These are phyloP conservation scores for Gonapodya sp. DNA, from an alignment of 192 early-diverging fungal genomes.

Conservation along the genomic window DNA sequence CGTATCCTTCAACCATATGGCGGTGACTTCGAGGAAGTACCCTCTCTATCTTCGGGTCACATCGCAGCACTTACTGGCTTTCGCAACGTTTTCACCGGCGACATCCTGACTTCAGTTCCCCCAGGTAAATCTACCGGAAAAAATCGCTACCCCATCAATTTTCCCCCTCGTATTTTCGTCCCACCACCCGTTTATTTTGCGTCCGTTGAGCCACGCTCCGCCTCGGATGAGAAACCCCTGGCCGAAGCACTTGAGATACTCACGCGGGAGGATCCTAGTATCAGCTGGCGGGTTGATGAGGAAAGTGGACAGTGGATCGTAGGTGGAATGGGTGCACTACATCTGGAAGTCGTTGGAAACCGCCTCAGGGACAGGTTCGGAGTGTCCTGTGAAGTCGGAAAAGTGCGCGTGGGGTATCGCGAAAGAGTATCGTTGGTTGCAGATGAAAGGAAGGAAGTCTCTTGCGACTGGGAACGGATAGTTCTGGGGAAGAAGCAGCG, in stretches of 20 bases:
- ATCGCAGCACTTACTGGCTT: slow-evolving; percentile 79
- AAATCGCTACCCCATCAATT: background rate
- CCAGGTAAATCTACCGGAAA: background rate
- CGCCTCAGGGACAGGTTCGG: slow-evolving; percentile 71
- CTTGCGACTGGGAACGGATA: slow-evolving; percentile 54
- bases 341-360: slow-evolving; percentile 81
- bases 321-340: slow-evolving; percentile 91
- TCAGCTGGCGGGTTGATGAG: slow-evolving; percentile 57
- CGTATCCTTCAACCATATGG: slow-evolving; percentile 88
- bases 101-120: slow-evolving; percentile 40
- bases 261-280: slow-evolving; percentile 78
- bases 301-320: slow-evolving; percentile 84
- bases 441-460: slow-evolving; percentile 20
- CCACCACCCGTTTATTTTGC: slow-evolving; percentile 83
- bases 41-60: slow-evolving; percentile 57
- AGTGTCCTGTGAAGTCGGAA: slow-evolving; percentile 69
- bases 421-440: slow-evolving; percentile 40
- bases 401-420: slow-evolving; percentile 77
- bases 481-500: slow-evolving; percentile 57
- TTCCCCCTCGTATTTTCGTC: slow-evolving; percentile 40
- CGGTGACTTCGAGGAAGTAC: slow-evolving; percentile 77
- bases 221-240: slow-evolving; percentile 64
- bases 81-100: slow-evolving; percentile 76
- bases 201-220: slow-evolving; percentile 63
- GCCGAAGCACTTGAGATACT: slow-evolving; percentile 61